Conservation (phyloP, 257 asterid genomes). For the Capsicum chinense region DNA sequence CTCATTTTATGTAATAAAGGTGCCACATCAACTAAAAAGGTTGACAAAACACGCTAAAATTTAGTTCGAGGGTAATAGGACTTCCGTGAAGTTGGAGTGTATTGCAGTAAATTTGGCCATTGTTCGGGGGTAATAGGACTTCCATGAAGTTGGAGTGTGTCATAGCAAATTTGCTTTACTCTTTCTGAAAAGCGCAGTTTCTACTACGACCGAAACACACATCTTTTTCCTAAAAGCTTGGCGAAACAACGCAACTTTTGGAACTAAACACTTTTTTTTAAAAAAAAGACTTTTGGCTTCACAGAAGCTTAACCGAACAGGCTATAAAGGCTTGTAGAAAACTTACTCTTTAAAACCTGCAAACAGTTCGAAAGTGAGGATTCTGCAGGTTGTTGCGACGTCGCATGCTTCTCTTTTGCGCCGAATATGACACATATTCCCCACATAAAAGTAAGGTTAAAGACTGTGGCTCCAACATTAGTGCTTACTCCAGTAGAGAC, state of each 20-base stretch:
- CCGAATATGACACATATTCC: slow-evolving; percentile 50
- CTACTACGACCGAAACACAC: background rate
- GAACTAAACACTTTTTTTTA: background rate
- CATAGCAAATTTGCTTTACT: no score
- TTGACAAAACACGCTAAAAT: no score
- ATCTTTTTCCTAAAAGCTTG: background rate
- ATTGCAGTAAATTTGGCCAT: no score
- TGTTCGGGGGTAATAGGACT: no score
- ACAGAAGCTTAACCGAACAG: background rate
- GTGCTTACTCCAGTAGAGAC: slow-evolving; percentile 57
- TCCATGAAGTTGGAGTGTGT: no score
- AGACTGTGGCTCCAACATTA: slow-evolving; percentile 53
- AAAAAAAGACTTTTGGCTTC: background rate
- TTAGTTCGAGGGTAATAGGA: no score
- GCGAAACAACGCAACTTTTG: background rate
- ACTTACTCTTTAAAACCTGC: background rate
- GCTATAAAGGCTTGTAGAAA: background rate
- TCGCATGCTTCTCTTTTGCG: slow-evolving; percentile 32
- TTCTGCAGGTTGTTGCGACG: slow-evolving; percentile 1
- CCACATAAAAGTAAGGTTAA: slow-evolving; percentile 59
- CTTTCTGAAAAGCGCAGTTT: background rate
- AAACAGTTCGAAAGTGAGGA: background rate
- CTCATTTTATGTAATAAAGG: no score
- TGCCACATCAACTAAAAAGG: no score
- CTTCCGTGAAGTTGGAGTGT: no score